Base-by-base conservation (phyloP, 306 rosid species). In the Astragalus membranaceus region DNA sequence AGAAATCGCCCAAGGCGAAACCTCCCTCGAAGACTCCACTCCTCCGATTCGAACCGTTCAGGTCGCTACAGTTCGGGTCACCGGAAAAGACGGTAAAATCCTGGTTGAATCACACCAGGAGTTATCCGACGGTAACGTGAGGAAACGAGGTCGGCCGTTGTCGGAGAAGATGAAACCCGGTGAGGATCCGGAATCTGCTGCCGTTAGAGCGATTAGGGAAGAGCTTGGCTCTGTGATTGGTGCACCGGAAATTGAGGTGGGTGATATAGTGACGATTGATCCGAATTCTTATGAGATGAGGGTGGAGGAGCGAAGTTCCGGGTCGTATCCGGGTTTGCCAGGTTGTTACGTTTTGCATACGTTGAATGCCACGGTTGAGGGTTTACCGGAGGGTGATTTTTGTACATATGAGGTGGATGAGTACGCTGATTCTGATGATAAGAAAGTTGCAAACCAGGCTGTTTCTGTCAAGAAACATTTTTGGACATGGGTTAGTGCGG, bases 111-210 rank as follows among this genome's bases (percentile, higher is more conserved):
- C 91, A 3, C 91, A 85, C 73, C 99, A 94, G 59, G 88, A 90
- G 32, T 50, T 94, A 5, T 85, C 99, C 0, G 89, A 94, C 36
- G 98, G 97, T 0, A 84, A 79, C 50, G 64, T 85, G 1, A 71
- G 95, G 56, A 67, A 55, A 37, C 89, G 99, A 0, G 85, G 87
- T 4, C 74, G 99, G 5, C 99, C 99, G 10, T 51, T 94, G 30
- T 94, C 97, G 15, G 99, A 94, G 86, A 94, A 94, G 84, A 88
- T 94, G 99, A 94, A 88, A 72, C 99, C 99, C 6, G 20, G 50
- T 2, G 97, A 94, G 81, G 91, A 85, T 5, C 88, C 91, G 1
- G 88, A 85, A n/a, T 73, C 92, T 12, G 96, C 98, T 0, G 96
- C 86, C 15, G 62, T 75, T 8, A 78, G 98, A 57, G 97, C 95